A percentile compares a stretch with the other conserved stretches of the same genome.
These are phyloP conservation scores for Alternaria incomplexa DNA, from an alignment of 2,329 filamentous ascomycete species.

Conservation along the genomic window DNA sequence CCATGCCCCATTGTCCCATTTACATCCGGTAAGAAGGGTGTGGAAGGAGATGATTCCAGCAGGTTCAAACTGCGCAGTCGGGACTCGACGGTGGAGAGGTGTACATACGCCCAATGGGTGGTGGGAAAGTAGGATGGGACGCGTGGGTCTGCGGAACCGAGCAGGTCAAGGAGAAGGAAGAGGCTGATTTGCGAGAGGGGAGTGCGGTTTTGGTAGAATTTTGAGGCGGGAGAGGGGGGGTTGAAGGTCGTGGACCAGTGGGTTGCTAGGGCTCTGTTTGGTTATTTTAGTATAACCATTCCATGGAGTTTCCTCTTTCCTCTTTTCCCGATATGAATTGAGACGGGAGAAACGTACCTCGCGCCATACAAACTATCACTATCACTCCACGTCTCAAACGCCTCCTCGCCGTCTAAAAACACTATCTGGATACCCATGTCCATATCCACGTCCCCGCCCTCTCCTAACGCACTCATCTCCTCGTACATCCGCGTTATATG, in stretches of 20 bases:
- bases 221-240: constrained; percentile 66
- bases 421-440: constrained; percentile 87
- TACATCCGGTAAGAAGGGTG: constrained; percentile 58
- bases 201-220: constrained; percentile 66
- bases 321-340: neutral
- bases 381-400: constrained; percentile 79
- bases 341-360: constrained; percentile 56
- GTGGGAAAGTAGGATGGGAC: constrained; percentile 87
- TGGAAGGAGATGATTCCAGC: constrained; percentile 65
- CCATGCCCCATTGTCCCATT: constrained; percentile 33
- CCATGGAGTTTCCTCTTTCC: neutral
- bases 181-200: constrained; percentile 81
- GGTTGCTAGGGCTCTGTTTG: constrained; percentile 69
- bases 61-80: constrained; percentile 72
- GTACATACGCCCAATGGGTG: constrained; percentile 91
- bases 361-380: constrained; percentile 89
- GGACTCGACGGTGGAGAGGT: constrained; percentile 74
- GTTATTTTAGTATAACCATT: neutral
- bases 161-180: constrained; percentile 89
- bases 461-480: constrained; percentile 63
- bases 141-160: constrained; percentile 71
- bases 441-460: constrained; percentile 69
- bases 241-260: constrained; percentile 77
- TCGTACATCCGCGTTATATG: constrained; percentile 84
- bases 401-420: constrained; percentile 92